Evolutionary conservation across 1,139 yeast species (phyloP).

Genomic region (Maudiozyma humilis): DNA sequence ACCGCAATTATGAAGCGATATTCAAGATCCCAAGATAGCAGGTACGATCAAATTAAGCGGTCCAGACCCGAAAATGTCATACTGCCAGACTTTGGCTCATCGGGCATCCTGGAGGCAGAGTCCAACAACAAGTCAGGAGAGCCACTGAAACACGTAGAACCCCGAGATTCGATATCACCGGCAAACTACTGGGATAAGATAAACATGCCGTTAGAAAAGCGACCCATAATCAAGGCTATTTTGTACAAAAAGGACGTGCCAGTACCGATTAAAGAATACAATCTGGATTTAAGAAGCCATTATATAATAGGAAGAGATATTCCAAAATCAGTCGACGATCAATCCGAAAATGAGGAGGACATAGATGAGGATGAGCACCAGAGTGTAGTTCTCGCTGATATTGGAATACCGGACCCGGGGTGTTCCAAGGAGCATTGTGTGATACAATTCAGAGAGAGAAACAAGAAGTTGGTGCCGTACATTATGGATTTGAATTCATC

Average conservation of each 20-base stretch:
- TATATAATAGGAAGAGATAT: constrained; percentile 39
- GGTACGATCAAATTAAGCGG: constrained; percentile 5
- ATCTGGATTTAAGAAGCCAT: constrained; percentile 30
- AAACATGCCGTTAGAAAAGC: constrained; percentile 25
- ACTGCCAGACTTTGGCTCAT: constrained; percentile 34
- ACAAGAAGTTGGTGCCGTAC: constrained; percentile 33
- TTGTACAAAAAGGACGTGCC: constrained; percentile 15
- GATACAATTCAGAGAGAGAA: constrained; percentile 38
- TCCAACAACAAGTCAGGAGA: constrained; percentile 36
- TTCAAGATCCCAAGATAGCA: constrained; percentile 1
- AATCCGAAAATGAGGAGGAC: background rate
- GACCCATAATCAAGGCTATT: constrained; percentile 22
- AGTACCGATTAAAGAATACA: constrained; percentile 23
- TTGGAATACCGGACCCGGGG: constrained; percentile 37
- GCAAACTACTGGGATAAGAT: constrained; percentile 19
- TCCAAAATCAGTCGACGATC: constrained; percentile 7
- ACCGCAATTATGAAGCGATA: constrained; percentile 4
- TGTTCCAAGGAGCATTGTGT: constrained; percentile 52
- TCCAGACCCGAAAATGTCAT: constrained; percentile 6
- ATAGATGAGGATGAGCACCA: constrained; percentile 4
- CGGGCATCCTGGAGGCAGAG: constrained; percentile 42
- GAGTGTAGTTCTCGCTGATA: constrained; percentile 35
- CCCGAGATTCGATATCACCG: constrained; percentile 36
- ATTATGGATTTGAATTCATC: constrained; percentile 47
- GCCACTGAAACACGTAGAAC: constrained; percentile 39